Base-by-base conservation (phyloP, 768 basidiomycete genomes). In the Tricholoma sp. region DNA sequence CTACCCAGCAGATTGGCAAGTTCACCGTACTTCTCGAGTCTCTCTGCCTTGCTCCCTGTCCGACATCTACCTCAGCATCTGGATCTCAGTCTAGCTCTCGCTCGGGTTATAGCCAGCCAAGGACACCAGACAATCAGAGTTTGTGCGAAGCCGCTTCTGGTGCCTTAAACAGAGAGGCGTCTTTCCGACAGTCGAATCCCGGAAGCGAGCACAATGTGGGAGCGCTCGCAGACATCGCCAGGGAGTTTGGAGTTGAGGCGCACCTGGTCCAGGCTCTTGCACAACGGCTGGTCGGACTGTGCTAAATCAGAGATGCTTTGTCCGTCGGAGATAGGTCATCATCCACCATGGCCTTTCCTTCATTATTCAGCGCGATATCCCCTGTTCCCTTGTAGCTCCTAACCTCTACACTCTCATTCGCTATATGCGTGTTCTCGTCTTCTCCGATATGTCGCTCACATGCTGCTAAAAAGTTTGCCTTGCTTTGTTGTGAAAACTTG, bases 221-320 rank as follows among this genome's bases (percentile, higher is more conserved):
- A 51, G 55, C 76, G 64, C 53, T 83, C 66, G 76, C 76, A 47
- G 77, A 79, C 20, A 76, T 90, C n/a, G 88, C 88, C 20, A 77
- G 76, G 61, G 88, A 89, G 67, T 89, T 89, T 58, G 88, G 88
- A n/a, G 76, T 89, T 18, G 84, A 88, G 53, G 74, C 87, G 32
- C 77, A 83, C 42, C 66, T 89, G 28, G 81, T 89, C 45, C 80
- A 88, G 63, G 84, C 85, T 3, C 77, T 89, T 45, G 83, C 80
- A 39, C 83, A 86, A 58, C 78, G 86, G 50, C 73, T 89, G 37
- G 68, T 70, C 41, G 65, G 61, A 9, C 52, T 68, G 33, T 62
- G 39, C 48, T 64, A 24, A 50, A 61, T 36, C 8, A 31, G 29
- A 49, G 7, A 8, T 10, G 18, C 18, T 50, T 13, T 12, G 31